Conservation (phyloP, 495 filamentous ascomycete species). For the Articulospora tetracladia region DNA sequence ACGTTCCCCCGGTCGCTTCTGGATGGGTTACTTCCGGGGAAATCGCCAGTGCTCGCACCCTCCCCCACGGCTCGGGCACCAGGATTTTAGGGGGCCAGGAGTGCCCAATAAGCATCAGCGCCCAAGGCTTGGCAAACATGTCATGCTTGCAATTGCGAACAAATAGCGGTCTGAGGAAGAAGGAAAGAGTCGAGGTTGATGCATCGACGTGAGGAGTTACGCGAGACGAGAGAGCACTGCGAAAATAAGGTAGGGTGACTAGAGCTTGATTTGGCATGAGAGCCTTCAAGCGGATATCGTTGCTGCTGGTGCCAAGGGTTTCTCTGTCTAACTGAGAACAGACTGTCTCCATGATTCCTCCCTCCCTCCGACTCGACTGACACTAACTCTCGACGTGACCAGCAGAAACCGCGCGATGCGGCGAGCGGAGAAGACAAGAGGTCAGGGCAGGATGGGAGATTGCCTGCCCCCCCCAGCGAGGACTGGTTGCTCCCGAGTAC, state of each 20-base stretch:
- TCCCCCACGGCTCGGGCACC: neutral
- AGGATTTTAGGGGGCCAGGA: neutral
- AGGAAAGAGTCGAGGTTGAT: neutral
- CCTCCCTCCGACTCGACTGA: no score
- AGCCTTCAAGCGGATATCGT: constrained; percentile 1
- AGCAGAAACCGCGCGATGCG: no score
- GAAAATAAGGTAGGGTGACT: constrained; percentile 12
- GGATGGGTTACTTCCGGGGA: neutral
- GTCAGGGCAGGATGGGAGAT: no score
- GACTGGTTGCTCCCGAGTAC: no score
- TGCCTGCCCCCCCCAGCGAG: no score
- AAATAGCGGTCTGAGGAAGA: constrained; percentile 6
- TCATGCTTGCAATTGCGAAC: neutral
- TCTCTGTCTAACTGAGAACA: no score
- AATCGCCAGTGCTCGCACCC: neutral
- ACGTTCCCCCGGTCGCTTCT: neutral
- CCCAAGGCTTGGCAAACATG: neutral
- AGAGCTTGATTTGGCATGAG: constrained; percentile 6
- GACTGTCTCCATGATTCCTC: no score
- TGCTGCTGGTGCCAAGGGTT: neutral
- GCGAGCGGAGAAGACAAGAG: no score
- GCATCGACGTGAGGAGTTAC: neutral
- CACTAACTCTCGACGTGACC: no score
- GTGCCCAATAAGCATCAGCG: neutral
- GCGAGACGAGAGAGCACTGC: neutral